Base-by-base conservation (phyloP, 371 early-diverging fungal species). In the Lichtheimia corymbifera region DNA sequence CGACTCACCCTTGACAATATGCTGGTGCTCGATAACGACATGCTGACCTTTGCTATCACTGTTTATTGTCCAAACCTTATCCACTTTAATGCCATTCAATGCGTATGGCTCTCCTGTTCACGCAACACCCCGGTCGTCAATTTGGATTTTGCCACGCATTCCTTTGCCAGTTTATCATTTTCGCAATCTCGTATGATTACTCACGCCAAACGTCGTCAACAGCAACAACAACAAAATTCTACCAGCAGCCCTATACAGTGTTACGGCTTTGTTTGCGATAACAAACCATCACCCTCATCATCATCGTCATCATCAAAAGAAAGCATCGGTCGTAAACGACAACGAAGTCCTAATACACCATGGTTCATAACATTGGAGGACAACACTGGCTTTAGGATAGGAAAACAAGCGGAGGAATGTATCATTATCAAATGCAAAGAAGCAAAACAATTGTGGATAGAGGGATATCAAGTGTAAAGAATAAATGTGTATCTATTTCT, bases 401-500 rank as follows among this genome's bases (percentile, higher is more conserved):
- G 47, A 47, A 47, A 18, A 22, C 47, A 47, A 18, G 47, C 22
- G 47, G 47, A 18, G 47, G 47, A 47, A 47, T 47, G 47, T 47
- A 47, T 47, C 22, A 22, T 47, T 47, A 47, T 47, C 22, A 47
- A 22, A 47, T 47, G 47, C 17, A 47, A 47, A 22, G 22, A 22
- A n/a, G 22, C 22, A 17, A 47, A 47, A 22, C n/a, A 47, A 22
- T 18, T 47, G 22, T 47, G 47, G 18, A 47, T 47, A 7, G 47
- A 47, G 7, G 47, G 47, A 47, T 22, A 47, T 47, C 47, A 47
- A 22, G n/a, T 47, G 22, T 47, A 22, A 47, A 47, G 11, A 35
- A 35, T 35, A 35, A 35, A 35, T 28, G 28, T 7, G 27, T 28
- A 9, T 35, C 28, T 68, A 55, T 58, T 64, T 65, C 49, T 63